Percentiles rank a stretch among this genome's conserved stretches.
Evolutionary conservation across 768 basidiomycete genomes (phyloP).

Genomic region (Auricularia sp.): DNA sequence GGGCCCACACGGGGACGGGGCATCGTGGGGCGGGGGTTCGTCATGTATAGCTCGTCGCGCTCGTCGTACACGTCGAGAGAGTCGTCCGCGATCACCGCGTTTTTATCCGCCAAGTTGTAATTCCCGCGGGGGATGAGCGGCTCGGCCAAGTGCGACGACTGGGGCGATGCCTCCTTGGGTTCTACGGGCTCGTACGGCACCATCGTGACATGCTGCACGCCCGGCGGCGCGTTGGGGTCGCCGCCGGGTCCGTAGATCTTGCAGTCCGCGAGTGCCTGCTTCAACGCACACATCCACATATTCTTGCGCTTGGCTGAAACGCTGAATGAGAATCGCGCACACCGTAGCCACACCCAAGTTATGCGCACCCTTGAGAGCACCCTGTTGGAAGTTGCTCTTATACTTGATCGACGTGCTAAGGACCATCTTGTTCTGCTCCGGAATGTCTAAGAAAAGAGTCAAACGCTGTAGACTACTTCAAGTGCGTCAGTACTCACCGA

Average conservation of each 20-base stretch:
- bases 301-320: slow-evolving; percentile 63
- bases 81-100: slow-evolving; percentile 34
- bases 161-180: slow-evolving; percentile 25
- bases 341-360: neutral
- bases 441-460: slow-evolving; percentile 44
- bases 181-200: slow-evolving; percentile 61
- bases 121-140: slow-evolving; percentile 24
- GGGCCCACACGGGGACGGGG: neutral
- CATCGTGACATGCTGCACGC: slow-evolving; percentile 51
- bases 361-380: slow-evolving; percentile 49
- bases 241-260: slow-evolving; percentile 62
- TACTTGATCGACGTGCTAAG: slow-evolving; percentile 78
- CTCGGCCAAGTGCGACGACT: slow-evolving; percentile 21
- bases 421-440: slow-evolving; percentile 69
- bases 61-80: slow-evolving; percentile 24
- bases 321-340: slow-evolving; percentile 11
- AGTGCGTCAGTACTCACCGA: slow-evolving; percentile 31
- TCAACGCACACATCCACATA: slow-evolving; percentile 88
- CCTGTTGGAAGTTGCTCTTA: slow-evolving; percentile 80
- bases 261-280: slow-evolving; percentile 55
- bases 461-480: slow-evolving; percentile 9
- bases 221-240: slow-evolving; percentile 44
- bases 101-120: slow-evolving; percentile 44
- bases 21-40: slow-evolving; percentile 5
- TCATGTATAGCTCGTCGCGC: slow-evolving; percentile 15